These are phyloP conservation scores for Botrytis deweyae DNA, from an alignment of 2,329 filamentous ascomycete species.

Conservation along the genomic window DNA sequence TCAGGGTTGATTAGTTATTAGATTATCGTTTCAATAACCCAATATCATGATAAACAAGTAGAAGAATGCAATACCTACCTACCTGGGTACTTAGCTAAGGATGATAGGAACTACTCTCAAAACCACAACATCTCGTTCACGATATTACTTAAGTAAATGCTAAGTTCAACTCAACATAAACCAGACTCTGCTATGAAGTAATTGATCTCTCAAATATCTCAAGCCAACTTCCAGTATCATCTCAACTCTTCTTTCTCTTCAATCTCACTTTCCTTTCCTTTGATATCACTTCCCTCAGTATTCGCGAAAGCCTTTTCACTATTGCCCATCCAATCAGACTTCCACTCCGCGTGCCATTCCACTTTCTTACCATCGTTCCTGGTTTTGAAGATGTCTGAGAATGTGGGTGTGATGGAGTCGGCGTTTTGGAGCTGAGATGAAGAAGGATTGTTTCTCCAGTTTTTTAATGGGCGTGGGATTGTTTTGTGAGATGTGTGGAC, in stretches of 20 bases:
- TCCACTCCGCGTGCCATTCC: not conserved
- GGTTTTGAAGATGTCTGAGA: not conserved
- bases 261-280: not conserved
- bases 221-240: not conserved
- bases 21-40: not conserved
- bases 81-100: not conserved
- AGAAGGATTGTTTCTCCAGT: not conserved
- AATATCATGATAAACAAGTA: not conserved
- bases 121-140: not conserved
- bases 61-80: not conserved
- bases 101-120: not conserved
- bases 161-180: not conserved
- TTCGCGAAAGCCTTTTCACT: not conserved
- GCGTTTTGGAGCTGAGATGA: not conserved
- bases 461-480: not conserved
- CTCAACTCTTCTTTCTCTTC: not conserved
- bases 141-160: not conserved
- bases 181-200: not conserved
- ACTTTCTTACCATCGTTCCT: not conserved
- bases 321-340: not conserved
- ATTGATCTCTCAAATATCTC: not conserved
- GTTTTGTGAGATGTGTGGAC: not conserved
- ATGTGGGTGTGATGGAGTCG: not conserved
- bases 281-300: not conserved
- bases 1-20: not conserved